phyloP scores from a whole-genome alignment of 169 alveolate species.

The Cryptosporidium bovis region DNA sequence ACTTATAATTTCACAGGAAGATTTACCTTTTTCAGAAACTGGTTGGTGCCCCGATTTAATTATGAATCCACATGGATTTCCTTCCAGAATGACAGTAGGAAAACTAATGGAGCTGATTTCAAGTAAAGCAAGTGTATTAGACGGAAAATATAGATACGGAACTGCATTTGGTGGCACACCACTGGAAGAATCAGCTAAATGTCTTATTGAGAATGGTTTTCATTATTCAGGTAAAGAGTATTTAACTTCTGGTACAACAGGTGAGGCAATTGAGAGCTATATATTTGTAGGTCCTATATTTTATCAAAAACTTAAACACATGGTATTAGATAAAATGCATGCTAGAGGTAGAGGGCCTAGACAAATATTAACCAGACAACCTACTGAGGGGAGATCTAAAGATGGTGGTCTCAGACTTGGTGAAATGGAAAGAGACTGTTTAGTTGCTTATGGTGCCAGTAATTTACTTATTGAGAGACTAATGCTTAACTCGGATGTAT shows the following conservation, averaged over 20 bases:
- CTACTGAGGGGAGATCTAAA: constrained; percentile 99
- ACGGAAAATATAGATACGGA: constrained; percentile 96
- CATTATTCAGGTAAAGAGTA: constrained; percentile 92
- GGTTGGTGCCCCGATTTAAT: constrained; percentile 99
- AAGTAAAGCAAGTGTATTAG: constrained; percentile 95
- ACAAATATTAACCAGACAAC: constrained; percentile 97
- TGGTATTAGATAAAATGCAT: constrained; percentile 99
- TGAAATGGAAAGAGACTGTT: constrained; percentile 99
- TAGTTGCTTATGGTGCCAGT: constrained; percentile 99
- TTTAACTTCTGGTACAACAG: constrained; percentile 97
- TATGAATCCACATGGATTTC: constrained; percentile 99
- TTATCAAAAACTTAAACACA: constrained; percentile 99
- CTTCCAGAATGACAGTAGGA: constrained; percentile 99
- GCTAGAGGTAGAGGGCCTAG: constrained; percentile 99
- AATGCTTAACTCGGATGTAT: constrained; percentile 96
- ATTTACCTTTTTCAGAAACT: constrained; percentile 97
- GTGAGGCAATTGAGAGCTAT: constrained; percentile 96
- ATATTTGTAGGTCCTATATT: constrained; percentile 98
- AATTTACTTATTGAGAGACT: constrained; percentile 96
- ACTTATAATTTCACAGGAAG: constrained; percentile 96
- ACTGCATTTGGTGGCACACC: constrained; percentile 97
- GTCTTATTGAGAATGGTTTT: constrained; percentile 94
- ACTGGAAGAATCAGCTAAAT: constrained; percentile 90
- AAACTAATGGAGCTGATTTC: constrained; percentile 96
- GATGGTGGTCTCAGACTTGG: constrained; percentile 99